Conservation (phyloP, 495 filamentous ascomycete genomes). For the Lasiosphaeria miniovina region DNA sequence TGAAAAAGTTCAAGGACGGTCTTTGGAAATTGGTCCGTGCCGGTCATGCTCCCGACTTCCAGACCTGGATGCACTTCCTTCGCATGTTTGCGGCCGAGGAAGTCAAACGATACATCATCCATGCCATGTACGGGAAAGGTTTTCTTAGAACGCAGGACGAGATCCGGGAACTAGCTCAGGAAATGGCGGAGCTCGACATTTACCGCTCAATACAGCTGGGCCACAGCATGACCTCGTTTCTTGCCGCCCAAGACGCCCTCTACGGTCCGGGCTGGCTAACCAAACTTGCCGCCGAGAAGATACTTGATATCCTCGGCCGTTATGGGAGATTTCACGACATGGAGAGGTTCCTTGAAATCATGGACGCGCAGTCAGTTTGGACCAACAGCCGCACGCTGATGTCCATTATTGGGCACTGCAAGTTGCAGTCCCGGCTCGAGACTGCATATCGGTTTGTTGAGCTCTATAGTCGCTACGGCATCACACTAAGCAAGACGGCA, state of each 20-base stretch:
- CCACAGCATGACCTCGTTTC: conserved; percentile 21
- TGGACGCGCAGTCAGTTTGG: conserved; percentile 10
- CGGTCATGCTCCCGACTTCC: conserved; percentile 27
- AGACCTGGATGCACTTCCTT: conserved; percentile 42
- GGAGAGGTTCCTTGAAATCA: conserved; percentile 23
- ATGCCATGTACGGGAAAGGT: conserved; percentile 29
- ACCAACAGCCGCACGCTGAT: conserved; percentile 32
- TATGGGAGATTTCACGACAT: conserved; percentile 26
- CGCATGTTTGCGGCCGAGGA: conserved; percentile 37
- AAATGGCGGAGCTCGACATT: conserved; percentile 35
- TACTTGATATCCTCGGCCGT: conserved; percentile 30
- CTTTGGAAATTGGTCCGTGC: conserved; percentile 32
- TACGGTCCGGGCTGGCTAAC: conserved; percentile 41
- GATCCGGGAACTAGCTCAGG: conserved; percentile 23
- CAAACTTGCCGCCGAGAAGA: conserved; percentile 27
- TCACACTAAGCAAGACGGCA: conserved; percentile 16
- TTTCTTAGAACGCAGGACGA: conserved; percentile 23
- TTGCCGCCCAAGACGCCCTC: conserved; percentile 29
- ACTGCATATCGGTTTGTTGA: conserved; percentile 18
- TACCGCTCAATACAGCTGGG: conserved; percentile 27
- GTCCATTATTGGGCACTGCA: conserved; percentile 36
- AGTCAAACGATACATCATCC: conserved; percentile 33
- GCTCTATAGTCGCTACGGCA: conserved; percentile 20
- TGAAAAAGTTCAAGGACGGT: conserved; percentile 30
- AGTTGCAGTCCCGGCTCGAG: conserved; percentile 13